Base-by-base conservation (phyloP, 169 alveolate genomes). In the Eimeria zaria region DNA sequence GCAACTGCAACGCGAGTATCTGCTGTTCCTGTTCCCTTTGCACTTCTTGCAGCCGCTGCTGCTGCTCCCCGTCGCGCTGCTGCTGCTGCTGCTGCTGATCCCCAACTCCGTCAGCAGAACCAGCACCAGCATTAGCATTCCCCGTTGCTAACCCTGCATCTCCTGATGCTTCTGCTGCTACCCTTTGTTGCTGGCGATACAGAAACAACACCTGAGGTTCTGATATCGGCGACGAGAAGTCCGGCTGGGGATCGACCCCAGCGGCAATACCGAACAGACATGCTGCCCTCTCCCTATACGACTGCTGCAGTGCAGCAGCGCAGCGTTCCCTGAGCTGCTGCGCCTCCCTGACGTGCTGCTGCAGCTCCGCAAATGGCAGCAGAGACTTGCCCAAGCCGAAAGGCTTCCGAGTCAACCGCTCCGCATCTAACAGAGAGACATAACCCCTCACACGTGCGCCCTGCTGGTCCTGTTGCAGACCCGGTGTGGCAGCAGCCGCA, bases 261-360 rank as follows among this genome's bases (percentile, higher is more conserved):
- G 96, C 96, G 33, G 93, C 96, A 67, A 83, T 69, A 36, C 93
- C 93, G 20, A 93, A 93, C 48, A 93, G 93, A 53, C 96, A 93
- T 2, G 96, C 93, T 33, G 85, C 89, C 1, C 96, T 85, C 80
- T 93, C 96, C 20, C 93, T 88, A 80, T 93, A 93, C 9, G 96
- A 93, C 89, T 93, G 96, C 60, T 83, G 90, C 64, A 93, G 93
- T 20, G 96, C 96, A 44, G 62, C 51, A 53, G 90, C 80, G 39
- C 96, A 93, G 24, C 89, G 85, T n/a, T 14, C 36, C 76, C 90
- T 60, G 18, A 93, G 94, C 71, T 53, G 84, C 93, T 83, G 89
- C 62, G 96, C 96, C 20, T 55, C 69, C 64, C 20, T 44, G 3
- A 81, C 89, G 11, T 93, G 91, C 93, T 60, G 85, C 85, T 62